phyloP scores from a whole-genome alignment of 164 flowering plant species.

The Chloranthus sessilifolius region DNA sequence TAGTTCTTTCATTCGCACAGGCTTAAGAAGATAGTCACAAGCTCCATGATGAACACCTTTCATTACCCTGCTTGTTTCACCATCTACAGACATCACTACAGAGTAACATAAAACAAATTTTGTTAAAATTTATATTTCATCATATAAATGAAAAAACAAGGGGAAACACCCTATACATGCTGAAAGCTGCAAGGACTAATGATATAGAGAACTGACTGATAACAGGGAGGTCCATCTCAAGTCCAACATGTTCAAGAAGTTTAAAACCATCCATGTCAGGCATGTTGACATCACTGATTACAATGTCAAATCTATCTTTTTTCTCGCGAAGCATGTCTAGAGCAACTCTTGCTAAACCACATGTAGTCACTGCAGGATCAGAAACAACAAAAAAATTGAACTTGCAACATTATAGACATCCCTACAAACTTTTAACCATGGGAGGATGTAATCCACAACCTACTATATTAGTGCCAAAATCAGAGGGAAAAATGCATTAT shows the following conservation, averaged over 20 bases:
- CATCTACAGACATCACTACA: slow-evolving; percentile 99
- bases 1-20: slow-evolving; percentile 95
- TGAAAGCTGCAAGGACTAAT: background rate
- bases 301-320: slow-evolving; percentile 85
- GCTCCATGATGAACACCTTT: slow-evolving; percentile 99
- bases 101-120: slow-evolving; percentile 7
- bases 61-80: slow-evolving; percentile 96
- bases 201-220: slow-evolving; percentile 60
- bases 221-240: slow-evolving; percentile 98
- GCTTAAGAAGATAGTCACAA: slow-evolving; percentile 95
- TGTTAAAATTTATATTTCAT: slow-evolving; percentile 1
- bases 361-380: slow-evolving; percentile 72
- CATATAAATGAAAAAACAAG: background rate
- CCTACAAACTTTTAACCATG: no score
- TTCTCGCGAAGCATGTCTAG: slow-evolving; percentile 73
- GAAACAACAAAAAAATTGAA: slow-evolving; percentile 5
- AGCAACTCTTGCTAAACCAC: slow-evolving; percentile 79
- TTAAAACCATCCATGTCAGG: slow-evolving; percentile 99
- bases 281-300: slow-evolving; percentile 98
- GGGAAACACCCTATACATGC: slow-evolving; percentile 1
- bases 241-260: slow-evolving; percentile 93
- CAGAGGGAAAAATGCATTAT: no score
- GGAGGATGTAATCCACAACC: no score
- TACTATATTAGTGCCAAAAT: no score
- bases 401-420: no score